These are phyloP conservation scores for Calcarisporium arbuscula DNA, from an alignment of 2,329 filamentous ascomycete species.

Conservation along the genomic window DNA sequence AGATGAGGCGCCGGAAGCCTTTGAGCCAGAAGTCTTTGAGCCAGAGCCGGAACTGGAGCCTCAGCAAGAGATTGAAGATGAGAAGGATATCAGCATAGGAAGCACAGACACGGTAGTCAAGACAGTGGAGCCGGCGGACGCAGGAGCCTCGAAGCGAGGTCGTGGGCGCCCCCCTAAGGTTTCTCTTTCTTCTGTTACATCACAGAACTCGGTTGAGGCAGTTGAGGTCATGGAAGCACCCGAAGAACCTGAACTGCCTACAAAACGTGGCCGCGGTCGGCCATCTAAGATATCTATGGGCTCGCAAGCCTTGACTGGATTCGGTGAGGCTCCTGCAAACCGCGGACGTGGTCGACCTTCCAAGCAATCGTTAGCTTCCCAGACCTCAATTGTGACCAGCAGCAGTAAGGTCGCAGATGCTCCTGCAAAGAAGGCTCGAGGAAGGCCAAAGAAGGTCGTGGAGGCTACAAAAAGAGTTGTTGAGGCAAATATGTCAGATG, in stretches of 20 bases:
- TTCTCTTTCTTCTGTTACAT: conserved; percentile 3
- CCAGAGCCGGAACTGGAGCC: conserved; percentile 14
- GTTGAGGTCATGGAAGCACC: conserved; percentile 6
- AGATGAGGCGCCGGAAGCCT: conserved; percentile 13
- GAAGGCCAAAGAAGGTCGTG: too few relatives aligned
- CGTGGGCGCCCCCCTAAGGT: conserved; percentile 15
- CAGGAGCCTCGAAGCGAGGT: conserved; percentile 16
- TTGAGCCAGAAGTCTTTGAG: conserved; percentile 9
- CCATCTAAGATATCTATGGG: conserved; percentile 24
- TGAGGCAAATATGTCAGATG: too few relatives aligned
- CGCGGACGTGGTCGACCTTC: conserved; percentile 23
- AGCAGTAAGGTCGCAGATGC: conserved; percentile 2
- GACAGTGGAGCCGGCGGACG: conserved; percentile 19
- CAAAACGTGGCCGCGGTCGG: conserved; percentile 23
- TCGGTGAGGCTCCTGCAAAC: conserved; percentile 18
- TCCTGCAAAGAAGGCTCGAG: conserved; percentile 3
- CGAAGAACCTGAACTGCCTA: conserved; percentile 11
- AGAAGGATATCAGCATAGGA: conserved; percentile 31
- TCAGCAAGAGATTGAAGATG: conserved; percentile 12
- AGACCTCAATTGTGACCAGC: conserved; percentile 7
- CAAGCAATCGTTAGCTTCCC: conserved; percentile 22
- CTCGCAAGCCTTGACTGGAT: conserved; percentile 17
- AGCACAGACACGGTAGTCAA: conserved; percentile 38
- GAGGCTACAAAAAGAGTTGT: too few relatives aligned
- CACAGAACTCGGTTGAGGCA: conserved; percentile 2